A percentile compares a stretch with the other conserved stretches of the same genome.
Evolutionary conservation across 1,139 yeast genomes (phyloP).

Genomic region (Debaryomyces subglobosus): DNA sequence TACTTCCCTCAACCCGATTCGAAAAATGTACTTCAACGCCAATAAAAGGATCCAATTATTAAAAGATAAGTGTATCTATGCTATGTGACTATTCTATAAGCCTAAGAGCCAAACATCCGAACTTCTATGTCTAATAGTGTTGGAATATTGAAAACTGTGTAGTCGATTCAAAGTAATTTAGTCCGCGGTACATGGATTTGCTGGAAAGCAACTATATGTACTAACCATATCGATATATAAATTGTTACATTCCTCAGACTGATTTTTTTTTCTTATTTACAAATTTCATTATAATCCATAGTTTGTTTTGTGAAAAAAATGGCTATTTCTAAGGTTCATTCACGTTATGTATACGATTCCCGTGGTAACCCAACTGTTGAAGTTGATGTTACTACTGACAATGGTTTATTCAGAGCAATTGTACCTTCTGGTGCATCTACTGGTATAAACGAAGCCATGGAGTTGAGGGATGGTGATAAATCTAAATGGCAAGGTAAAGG

Average conservation of each 20-base stretch:
- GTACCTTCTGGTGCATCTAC: conserved; percentile 95
- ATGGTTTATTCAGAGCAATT: conserved; percentile 81
- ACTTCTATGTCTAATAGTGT: background rate
- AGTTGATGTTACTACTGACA: conserved; percentile 79
- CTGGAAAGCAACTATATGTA: conserved; percentile 2
- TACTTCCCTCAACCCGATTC: background rate
- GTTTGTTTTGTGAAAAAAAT: conserved; percentile 14
- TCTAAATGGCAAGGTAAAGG: conserved; percentile 90
- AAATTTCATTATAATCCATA: background rate
- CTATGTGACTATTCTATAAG: background rate
- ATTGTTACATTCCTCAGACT: background rate
- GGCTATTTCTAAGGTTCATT: conserved; percentile 57
- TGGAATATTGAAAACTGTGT: background rate
- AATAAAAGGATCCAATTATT: background rate
- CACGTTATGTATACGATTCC: conserved; percentile 91
- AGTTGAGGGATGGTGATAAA: conserved; percentile 88
- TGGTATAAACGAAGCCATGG: conserved; percentile 83
- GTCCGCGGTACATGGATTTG: background rate
- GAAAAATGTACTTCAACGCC: background rate
- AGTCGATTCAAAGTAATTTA: background rate
- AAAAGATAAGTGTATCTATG: background rate
- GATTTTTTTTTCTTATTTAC: background rate
- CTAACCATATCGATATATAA: background rate
- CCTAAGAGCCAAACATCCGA: background rate
- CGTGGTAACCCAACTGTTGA: conserved; percentile 96